phyloP scores from a whole-genome alignment of 495 filamentous ascomycete genomes.

The Hypomontagnella submonticulosa region DNA sequence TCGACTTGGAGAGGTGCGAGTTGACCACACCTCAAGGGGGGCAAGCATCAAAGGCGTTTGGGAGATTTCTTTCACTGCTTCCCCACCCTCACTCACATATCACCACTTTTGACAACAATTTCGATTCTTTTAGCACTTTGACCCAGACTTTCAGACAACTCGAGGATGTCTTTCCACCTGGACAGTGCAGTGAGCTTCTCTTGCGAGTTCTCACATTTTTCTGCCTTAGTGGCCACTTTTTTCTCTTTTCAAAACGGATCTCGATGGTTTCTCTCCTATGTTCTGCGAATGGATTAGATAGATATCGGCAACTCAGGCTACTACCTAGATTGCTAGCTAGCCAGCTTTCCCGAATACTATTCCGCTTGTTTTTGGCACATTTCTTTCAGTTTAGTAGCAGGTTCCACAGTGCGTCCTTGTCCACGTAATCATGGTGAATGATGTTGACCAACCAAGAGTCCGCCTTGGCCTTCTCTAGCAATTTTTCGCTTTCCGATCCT shows the following conservation, averaged over 20 bases:
- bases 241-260: neutral
- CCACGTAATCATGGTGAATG: conserved; percentile 84
- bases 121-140: too few relatives aligned
- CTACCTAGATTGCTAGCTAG: conserved; percentile 16
- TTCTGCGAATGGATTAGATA: conserved; percentile 25
- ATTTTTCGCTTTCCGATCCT: conserved; percentile 69
- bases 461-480: conserved; percentile 71
- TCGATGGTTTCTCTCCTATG: conserved; percentile 1
- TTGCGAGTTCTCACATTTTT: too few relatives aligned
- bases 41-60: too few relatives aligned
- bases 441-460: conserved; percentile 91
- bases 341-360: conserved; percentile 8
- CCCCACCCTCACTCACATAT: too few relatives aligned
- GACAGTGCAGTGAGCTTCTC: too few relatives aligned
- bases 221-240: neutral
- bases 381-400: conserved; percentile 53
- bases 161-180: too few relatives aligned
- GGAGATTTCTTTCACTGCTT: too few relatives aligned
- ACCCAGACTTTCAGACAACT: too few relatives aligned
- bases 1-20: too few relatives aligned
- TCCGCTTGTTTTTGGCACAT: conserved; percentile 15
- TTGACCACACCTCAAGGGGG: too few relatives aligned
- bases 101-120: too few relatives aligned
- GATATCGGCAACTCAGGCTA: conserved; percentile 14
- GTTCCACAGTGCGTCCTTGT: conserved; percentile 72